These are phyloP conservation scores for Knufia petricola DNA, from an alignment of 2,329 filamentous ascomycete genomes.

Conservation along the genomic window DNA sequence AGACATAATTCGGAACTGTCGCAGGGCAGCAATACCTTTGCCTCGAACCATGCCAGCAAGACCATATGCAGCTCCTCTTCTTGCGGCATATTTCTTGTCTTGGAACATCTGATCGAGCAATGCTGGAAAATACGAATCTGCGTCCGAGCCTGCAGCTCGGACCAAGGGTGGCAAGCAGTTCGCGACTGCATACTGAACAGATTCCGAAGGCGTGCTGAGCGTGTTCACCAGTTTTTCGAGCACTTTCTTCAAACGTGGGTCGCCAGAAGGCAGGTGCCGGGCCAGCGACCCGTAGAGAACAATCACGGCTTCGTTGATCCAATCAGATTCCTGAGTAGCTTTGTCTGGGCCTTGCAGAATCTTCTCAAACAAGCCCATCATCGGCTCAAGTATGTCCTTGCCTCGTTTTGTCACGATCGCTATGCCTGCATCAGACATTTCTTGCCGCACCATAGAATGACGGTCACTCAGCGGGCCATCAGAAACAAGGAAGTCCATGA, in stretches of 20 bases:
- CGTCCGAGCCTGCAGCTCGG: slow-evolving; percentile 65
- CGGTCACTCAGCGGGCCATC: slow-evolving; percentile 78
- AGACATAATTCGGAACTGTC: slow-evolving; percentile 77
- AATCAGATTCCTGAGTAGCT: slow-evolving; percentile 69
- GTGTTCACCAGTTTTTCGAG: slow-evolving; percentile 78
- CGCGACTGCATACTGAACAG: slow-evolving; percentile 91
- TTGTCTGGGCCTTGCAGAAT: slow-evolving; percentile 80
- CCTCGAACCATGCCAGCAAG: slow-evolving; percentile 82
- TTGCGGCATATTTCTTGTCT: slow-evolving; percentile 83
- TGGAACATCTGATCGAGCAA: slow-evolving; percentile 74
- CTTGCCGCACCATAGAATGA: slow-evolving; percentile 64
- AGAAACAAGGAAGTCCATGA: slow-evolving; percentile 78
- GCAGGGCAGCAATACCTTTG: slow-evolving; percentile 70
- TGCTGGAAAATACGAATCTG: slow-evolving; percentile 68
- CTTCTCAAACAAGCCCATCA: slow-evolving; percentile 87
- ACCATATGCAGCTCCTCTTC: slow-evolving; percentile 89
- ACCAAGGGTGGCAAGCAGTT: slow-evolving; percentile 90
- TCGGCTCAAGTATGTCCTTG: slow-evolving; percentile 67
- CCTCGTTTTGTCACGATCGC: slow-evolving; percentile 72
- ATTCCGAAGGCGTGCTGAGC: slow-evolving; percentile 87
- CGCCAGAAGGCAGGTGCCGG: slow-evolving; percentile 74
- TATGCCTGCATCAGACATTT: slow-evolving; percentile 88
- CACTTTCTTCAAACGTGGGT: slow-evolving; percentile 77
- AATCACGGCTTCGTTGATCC: slow-evolving; percentile 93
- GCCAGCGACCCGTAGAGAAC: slow-evolving; percentile 94